Evolutionary conservation across 75 land plant genomes (phyloP), one percentile per base, ranked within the genome.

Genomic region (Isoetes taiwanensis): DNA sequence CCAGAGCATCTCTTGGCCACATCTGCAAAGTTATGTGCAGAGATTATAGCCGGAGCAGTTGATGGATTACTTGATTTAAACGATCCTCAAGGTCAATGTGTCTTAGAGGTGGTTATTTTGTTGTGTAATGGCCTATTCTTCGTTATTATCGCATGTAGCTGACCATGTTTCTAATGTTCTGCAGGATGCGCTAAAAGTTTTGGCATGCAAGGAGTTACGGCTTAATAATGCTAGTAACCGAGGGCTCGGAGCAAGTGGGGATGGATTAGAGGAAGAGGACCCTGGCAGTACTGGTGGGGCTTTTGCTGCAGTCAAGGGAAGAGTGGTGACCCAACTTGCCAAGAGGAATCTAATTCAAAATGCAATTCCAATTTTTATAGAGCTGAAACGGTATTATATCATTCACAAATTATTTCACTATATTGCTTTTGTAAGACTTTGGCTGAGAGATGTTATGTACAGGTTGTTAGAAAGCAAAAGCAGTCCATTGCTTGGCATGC

Each of bases 1-100:
- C 86, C 96, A 46, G 96, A 85, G 73, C 96, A 89, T 57, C 72
- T 89, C 23, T 58, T 89, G 40, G 96, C 96, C 21, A 85, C 90
- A 16, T 81, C 89, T 40, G 96, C 96, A 1, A 89, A 89, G 72
- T 43, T 89, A 27, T 89, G 90, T 73, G 90, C 90, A n/a, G 96
- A 89, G 65, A 77, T 89, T 46, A 78, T 89, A 43, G 96, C 90
- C 35, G 80, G 83, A 46, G 90, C 79, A 32, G 74, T 86, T 48
- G 96, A 89, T 67, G 86, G 90, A 19, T 58, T 82, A 69, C 80
- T 89, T 53, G 73, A 72, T 48, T 54, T 85, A 4, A 77, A 76
- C 21, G 79, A 84, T 64, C 20, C 24, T 12, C 55, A 73, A 55
- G 82, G 69, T 27, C 80, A 75, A 60, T 73, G 79, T 38, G 96